Evolutionary conservation across 345 rosid genomes (phyloP).

Genomic region (Draba incana): DNA sequence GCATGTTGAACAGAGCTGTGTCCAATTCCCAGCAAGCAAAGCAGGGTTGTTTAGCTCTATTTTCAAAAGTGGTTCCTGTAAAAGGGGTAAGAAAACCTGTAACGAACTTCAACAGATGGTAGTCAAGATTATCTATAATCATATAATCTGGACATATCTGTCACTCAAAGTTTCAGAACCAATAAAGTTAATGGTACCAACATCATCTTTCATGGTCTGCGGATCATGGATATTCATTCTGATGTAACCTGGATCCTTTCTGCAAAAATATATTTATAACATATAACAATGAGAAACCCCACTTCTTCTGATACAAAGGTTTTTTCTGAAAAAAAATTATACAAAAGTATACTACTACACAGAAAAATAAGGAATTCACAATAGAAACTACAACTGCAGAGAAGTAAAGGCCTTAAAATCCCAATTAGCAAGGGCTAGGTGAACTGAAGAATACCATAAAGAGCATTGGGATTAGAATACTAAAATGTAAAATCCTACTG

Average conservation of each 20-base stretch:
- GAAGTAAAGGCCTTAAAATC: conserved; percentile 27
- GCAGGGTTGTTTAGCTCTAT: conserved; percentile 90
- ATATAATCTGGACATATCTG: conserved; percentile 13
- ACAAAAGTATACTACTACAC: conserved; percentile 5
- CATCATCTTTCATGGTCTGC: conserved; percentile 91
- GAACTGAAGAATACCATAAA: conserved; percentile 8
- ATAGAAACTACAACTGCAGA: conserved; percentile 10
- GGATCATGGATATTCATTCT: conserved; percentile 77
- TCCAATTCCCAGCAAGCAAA: conserved; percentile 94
- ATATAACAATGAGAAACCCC: conserved; percentile 20
- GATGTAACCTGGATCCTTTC: conserved; percentile 96
- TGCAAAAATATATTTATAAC: conserved; percentile 43
- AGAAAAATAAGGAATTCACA: conserved; percentile 11
- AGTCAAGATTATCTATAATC: background rate
- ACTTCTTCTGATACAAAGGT: conserved; percentile 14
- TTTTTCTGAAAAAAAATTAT: too few species aligned
- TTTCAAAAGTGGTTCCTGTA: conserved; percentile 88
- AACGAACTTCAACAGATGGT: conserved; percentile 12
- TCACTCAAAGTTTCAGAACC: conserved; percentile 16
- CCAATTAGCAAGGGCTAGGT: background rate
- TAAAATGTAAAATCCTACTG: background rate
- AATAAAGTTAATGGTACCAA: conserved; percentile 46
- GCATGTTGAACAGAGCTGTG: conserved; percentile 98
- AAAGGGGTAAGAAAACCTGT: conserved; percentile 26
- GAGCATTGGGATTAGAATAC: conserved; percentile 3